phyloP scores from a whole-genome alignment of 805 yeast genomes.

The Wickerhamiella hasegawae region DNA sequence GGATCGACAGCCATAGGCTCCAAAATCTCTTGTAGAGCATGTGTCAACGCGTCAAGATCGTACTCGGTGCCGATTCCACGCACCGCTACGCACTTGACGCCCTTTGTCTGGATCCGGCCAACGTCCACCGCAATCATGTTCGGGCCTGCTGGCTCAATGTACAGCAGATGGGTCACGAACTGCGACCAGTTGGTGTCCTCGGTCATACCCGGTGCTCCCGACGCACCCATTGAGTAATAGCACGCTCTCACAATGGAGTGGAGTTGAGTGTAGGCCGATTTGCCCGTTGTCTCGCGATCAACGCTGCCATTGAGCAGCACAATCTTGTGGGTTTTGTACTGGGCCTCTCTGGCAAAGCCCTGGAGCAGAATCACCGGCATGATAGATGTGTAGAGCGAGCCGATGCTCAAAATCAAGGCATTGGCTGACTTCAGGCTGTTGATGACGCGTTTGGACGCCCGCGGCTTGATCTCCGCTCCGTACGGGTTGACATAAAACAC shows the following conservation, averaged over 20 bases:
- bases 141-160: constrained; percentile 15
- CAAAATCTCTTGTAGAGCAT: background rate
- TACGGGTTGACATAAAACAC: constrained; percentile 72
- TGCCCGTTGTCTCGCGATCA: constrained; percentile 68
- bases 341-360: constrained; percentile 38
- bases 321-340: constrained; percentile 23
- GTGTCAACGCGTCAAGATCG: background rate
- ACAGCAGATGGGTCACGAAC: constrained; percentile 49
- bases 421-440: constrained; percentile 33
- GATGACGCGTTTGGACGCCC: constrained; percentile 47
- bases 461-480: constrained; percentile 73
- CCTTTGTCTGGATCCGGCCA: background rate
- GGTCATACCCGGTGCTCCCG: background rate
- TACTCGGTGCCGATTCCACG: background rate
- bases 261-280: constrained; percentile 45
- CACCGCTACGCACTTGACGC: constrained; percentile 3
- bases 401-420: constrained; percentile 59
- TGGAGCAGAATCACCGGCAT: constrained; percentile 60
- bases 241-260: constrained; percentile 40
- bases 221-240: constrained; percentile 27
- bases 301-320: constrained; percentile 54
- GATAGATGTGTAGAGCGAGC: constrained; percentile 77
- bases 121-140: background rate
- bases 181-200: constrained; percentile 24
- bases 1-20: background rate